Evolutionary conservation across 2,329 filamentous ascomycete genomes (phyloP), one percentile per base, ranked within the genome.

Genomic region (Fusarium decemcellulare): DNA sequence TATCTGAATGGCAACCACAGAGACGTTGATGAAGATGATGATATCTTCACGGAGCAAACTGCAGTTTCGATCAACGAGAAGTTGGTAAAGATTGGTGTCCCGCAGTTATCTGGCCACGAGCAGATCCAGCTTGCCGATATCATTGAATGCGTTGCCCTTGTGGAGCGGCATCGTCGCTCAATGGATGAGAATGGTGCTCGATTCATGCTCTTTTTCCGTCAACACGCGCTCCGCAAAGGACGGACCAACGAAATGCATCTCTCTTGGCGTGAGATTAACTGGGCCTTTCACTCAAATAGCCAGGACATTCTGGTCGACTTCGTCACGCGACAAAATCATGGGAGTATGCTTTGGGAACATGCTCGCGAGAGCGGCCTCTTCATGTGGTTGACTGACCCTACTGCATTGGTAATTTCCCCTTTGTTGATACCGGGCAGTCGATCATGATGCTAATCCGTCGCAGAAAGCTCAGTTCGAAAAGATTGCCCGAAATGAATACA

Each of bases 401-500:
- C 87, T 58, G 90, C 94, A 23, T 83, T 98, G 77, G 93, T 96
- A 85, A 79, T 90, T 78, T 55, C 29, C 30, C 23, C 11, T 14
- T 29, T 9, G 8, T 15, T 42, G 3, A 12, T 14, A 6, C 32
- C 11, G 16, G 9, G 30, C 32, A 27, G 8, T 3, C n/a, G 8
- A 18, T 10, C 11, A 36, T 30, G 47, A 9, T 34, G 67, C 65
- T 70, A 40, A 73, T 52, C 37, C 32, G 23, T 23, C 6, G 23
- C 62, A 81, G 78, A 80, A 76, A 67, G 80, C 87, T 1, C 93
- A 98, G 76, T 95, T 99, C 68, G 96, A 99, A 77, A 82, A 90
- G n/a, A 88, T 99, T 46, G 97, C 95, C 32, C 90, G 95, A 44
- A 97, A 96, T 68, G 94, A 98, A 76, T 99, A 98, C 79, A 94